Evolutionary conservation across 2,329 filamentous ascomycete species (phyloP).

Genomic region (Cytospora leucostoma): DNA sequence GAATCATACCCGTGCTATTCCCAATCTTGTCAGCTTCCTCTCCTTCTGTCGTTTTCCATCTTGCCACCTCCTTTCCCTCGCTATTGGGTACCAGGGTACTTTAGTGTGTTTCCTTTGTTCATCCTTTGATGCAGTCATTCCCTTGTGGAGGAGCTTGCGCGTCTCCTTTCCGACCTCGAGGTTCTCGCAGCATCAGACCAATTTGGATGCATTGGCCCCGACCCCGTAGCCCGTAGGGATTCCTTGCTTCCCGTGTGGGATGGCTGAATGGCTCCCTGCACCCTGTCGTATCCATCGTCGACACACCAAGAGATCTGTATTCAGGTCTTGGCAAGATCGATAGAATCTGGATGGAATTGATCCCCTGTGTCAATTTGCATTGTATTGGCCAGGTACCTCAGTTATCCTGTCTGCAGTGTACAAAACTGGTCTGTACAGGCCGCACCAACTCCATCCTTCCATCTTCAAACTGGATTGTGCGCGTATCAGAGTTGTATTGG

Average conservation of each 20-base stretch:
- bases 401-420: not conserved
- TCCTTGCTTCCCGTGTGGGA: not conserved
- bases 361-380: not conserved
- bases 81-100: not conserved
- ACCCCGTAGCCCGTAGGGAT: not conserved
- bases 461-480: not conserved
- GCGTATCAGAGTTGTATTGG: conserved; percentile 15
- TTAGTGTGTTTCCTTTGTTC: not conserved
- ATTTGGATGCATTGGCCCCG: conserved; percentile 7
- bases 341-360: not conserved
- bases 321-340: conserved; percentile 16
- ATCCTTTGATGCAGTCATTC: not conserved
- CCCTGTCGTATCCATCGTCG: conserved; percentile 10
- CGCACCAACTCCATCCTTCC: not conserved
- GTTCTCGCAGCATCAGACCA: not conserved
- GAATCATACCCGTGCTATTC: not conserved
- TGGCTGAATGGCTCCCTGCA: conserved; percentile 12
- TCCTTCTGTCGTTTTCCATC: not conserved
- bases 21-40: not conserved
- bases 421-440: not conserved
- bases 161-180: conserved; percentile 3
- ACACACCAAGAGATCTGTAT: conserved; percentile 18
- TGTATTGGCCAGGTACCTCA: not conserved
- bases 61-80: not conserved
- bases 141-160: conserved; percentile 9